These are phyloP conservation scores for Grosmannia penicillata DNA, from an alignment of 2,329 filamentous ascomycete genomes.

Conservation along the genomic window DNA sequence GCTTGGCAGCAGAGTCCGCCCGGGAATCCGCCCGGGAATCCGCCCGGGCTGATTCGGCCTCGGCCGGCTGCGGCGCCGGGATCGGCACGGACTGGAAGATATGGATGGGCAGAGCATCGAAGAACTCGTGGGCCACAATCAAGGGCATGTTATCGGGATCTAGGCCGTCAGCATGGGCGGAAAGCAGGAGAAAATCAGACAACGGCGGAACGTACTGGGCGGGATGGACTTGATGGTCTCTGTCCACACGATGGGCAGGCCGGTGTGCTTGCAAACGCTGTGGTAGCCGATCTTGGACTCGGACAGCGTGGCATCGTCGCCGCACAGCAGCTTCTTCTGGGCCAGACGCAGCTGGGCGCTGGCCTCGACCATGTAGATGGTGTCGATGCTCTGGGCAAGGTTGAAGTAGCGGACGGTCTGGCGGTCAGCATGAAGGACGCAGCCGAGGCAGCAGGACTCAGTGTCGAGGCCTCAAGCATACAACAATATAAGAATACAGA, in stretches of 20 bases:
- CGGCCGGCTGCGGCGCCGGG: conserved; percentile 10
- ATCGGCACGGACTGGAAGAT: conserved; percentile 65
- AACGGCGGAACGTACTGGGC: conserved; percentile 32
- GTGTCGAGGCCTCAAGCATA: too few relatives aligned
- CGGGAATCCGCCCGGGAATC: too few relatives aligned
- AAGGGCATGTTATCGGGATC: conserved; percentile 64
- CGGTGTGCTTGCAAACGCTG: conserved; percentile 60
- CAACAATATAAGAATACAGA: too few relatives aligned
- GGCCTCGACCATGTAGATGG: conserved; percentile 92
- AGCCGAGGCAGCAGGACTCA: too few relatives aligned
- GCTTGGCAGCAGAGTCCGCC: too few relatives aligned
- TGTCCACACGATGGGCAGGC: conserved; percentile 71
- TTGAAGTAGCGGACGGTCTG: conserved; percentile 74
- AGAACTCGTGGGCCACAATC: conserved; percentile 96
- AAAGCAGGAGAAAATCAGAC: neutral
- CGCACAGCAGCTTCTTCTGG: conserved; percentile 74
- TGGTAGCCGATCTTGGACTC: conserved; percentile 61
- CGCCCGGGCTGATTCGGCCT: too few relatives aligned
- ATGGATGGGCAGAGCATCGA: conserved; percentile 93
- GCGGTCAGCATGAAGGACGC: neutral
- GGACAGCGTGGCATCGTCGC: conserved; percentile 47
- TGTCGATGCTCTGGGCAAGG: conserved; percentile 62
- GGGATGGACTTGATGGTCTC: conserved; percentile 79
- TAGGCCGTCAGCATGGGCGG: conserved; percentile 14
- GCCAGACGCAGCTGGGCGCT: conserved; percentile 61